Evolutionary conservation across 495 filamentous ascomycete species (phyloP), one percentile per base, ranked within the genome.

Genomic region (Hypoxylon perforatum): DNA sequence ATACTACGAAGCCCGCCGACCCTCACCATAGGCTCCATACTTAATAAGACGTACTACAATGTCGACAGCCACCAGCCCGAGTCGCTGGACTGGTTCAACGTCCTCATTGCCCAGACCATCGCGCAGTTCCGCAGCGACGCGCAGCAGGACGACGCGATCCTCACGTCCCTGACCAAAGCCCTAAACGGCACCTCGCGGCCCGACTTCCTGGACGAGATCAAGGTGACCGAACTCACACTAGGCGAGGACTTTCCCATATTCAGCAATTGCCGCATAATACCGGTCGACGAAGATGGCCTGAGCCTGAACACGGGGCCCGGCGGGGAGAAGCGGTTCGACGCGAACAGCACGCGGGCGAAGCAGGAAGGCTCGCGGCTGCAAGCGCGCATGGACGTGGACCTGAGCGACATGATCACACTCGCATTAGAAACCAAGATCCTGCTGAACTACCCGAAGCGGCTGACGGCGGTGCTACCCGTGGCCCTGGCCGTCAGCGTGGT

Each of bases 61-160:
- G 92, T 96, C 53, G 88, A 94, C 58, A 91, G 90, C 39, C 95
- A 99, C 75, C 94, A 97, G 76, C 96, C 95, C n/a, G 95, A 99
- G 78, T 93, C 90, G n/a, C 80, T 99, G 66, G 95, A 99, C 75
- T 99, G 95, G 95, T 98, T 99, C 83, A 99, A 99, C 76, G 95
- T 99, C 21, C 83, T 99, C 57, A 89, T 98, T 54, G 96, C 95
- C 6, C 95, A 99, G 80, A 96, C 96, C 0, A 94, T 99, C 52
- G 94, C 96, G 2, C 96, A 98, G 73, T 93, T 98, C 72, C 85
- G 95, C 49, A 88, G 89, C 61, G 96, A 97, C 70, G 95, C 95
- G 21, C 85, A 91, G 23, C 87, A 92, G 52, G 93, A 97, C 72
- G 91, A 92, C 70, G 96, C 95, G 6, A 93, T 99, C 19, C 85